phyloP scores from a whole-genome alignment of 208 protist species.

The Histomonas meleagridis region DNA sequence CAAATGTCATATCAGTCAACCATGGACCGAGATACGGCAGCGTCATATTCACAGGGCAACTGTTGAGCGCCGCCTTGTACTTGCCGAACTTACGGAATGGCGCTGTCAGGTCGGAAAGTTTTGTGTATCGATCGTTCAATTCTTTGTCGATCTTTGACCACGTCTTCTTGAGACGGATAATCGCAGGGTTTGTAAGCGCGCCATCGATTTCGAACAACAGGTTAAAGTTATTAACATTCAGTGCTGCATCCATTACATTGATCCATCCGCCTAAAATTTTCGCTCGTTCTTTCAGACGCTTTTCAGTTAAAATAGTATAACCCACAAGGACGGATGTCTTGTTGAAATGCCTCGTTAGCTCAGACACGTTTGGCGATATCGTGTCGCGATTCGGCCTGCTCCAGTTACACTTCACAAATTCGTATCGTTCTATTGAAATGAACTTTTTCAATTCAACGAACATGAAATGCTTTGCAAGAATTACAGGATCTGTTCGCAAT shows the following conservation, averaged over 20 bases:
- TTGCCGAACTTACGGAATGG: background rate
- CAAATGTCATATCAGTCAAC: constrained; percentile 19
- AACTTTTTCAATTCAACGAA: background rate
- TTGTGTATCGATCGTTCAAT: too few relatives aligned
- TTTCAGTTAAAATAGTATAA: background rate
- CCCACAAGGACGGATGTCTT: background rate
- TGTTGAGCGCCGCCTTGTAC: background rate
- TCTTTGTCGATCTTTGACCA: background rate
- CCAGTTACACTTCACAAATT: background rate
- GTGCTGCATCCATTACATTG: background rate
- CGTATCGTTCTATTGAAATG: background rate
- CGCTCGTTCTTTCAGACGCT: background rate
- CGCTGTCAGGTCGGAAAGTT: background rate
- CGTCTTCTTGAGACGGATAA: background rate
- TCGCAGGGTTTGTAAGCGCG: background rate
- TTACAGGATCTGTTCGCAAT: background rate
- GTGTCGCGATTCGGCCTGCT: background rate
- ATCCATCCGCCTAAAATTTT: background rate
- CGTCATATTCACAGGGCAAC: background rate
- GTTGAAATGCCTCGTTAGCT: background rate
- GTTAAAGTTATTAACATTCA: background rate
- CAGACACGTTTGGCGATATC: background rate
- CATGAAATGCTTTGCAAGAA: background rate
- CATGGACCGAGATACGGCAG: background rate
- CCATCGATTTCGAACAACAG: background rate